Percentiles rank a stretch among this genome's conserved stretches.
phyloP scores from a whole-genome alignment of 2,329 filamentous ascomycete genomes.

The Aspergillus puulaauensis region DNA sequence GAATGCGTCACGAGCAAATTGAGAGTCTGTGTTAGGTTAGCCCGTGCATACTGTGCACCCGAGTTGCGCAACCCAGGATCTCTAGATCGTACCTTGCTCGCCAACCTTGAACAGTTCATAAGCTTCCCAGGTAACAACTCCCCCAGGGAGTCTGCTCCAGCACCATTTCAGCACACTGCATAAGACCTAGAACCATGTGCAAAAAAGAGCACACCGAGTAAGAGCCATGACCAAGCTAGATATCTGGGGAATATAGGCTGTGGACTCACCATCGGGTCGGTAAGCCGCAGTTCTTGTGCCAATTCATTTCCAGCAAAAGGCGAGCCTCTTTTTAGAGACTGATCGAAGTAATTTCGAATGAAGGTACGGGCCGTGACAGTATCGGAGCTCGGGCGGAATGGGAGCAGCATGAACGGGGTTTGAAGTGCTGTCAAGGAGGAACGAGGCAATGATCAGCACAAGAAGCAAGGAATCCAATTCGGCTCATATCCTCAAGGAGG shows the following conservation, averaged over 20 bases:
- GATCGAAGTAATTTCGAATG: constrained; percentile 86
- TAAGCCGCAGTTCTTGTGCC: constrained; percentile 83
- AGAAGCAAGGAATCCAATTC: constrained; percentile 22
- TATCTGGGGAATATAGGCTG: background rate
- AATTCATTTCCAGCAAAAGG: constrained; percentile 67
- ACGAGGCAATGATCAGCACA: constrained; percentile 31
- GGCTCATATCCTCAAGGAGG: constrained; percentile 20
- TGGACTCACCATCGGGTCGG: constrained; percentile 79
- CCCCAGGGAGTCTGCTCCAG: constrained; percentile 87
- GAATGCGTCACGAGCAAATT: constrained; percentile 88
- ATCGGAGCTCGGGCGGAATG: constrained; percentile 90
- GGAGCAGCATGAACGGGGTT: constrained; percentile 86
- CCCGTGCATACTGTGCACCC: constrained; percentile 16
- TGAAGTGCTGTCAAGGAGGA: constrained; percentile 65
- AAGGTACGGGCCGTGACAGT: constrained; percentile 90
- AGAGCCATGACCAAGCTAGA: background rate
- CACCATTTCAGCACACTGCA: constrained; percentile 97
- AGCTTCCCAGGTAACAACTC: constrained; percentile 93
- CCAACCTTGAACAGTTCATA: constrained; percentile 96
- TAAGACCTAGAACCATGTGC: constrained; percentile 63
- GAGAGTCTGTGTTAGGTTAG: constrained; percentile 66
- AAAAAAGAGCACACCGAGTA: constrained; percentile 11
- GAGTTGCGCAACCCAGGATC: constrained; percentile 2
- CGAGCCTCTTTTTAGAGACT: constrained; percentile 57
- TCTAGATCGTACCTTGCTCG: constrained; percentile 69